phyloP scores from a whole-genome alignment of 257 asterid species.

The Penstemon davidsonii region DNA sequence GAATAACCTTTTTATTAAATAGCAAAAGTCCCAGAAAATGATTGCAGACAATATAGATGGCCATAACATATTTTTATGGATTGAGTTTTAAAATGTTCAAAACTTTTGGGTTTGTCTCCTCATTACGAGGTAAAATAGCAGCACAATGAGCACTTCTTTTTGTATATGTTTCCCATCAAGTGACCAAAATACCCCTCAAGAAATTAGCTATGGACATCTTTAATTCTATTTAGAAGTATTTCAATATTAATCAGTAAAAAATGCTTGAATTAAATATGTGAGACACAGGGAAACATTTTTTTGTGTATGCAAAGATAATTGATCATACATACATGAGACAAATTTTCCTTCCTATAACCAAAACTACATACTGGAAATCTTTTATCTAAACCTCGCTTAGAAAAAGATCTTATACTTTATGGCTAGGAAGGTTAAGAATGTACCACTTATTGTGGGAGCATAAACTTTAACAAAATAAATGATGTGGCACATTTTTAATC shows the following conservation, averaged over 20 bases:
- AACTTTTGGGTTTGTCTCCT: constrained; percentile 51
- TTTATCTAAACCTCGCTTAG: no score
- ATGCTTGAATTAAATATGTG: neutral
- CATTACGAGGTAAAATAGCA: constrained; percentile 37
- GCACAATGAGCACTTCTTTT: constrained; percentile 50
- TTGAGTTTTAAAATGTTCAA: constrained; percentile 3
- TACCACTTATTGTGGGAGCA: no score
- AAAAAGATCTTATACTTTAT: no score
- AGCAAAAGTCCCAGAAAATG: constrained; percentile 51
- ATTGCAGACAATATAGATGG: constrained; percentile 31
- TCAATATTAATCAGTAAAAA: no score
- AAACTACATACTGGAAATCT: no score
- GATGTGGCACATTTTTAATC: no score
- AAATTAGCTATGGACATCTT: neutral
- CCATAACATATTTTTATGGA: constrained; percentile 1
- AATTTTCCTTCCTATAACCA: no score
- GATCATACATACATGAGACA: no score
- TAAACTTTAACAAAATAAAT: no score
- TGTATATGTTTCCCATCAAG: constrained; percentile 30
- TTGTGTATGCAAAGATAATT: neutral
- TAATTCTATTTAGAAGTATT: no score
- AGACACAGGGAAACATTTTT: neutral
- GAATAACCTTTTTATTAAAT: constrained; percentile 25
- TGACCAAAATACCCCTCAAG: constrained; percentile 32
- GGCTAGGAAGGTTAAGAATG: no score